Conservation (phyloP, 768 basidiomycete species). For the Pholiota conissans region DNA sequence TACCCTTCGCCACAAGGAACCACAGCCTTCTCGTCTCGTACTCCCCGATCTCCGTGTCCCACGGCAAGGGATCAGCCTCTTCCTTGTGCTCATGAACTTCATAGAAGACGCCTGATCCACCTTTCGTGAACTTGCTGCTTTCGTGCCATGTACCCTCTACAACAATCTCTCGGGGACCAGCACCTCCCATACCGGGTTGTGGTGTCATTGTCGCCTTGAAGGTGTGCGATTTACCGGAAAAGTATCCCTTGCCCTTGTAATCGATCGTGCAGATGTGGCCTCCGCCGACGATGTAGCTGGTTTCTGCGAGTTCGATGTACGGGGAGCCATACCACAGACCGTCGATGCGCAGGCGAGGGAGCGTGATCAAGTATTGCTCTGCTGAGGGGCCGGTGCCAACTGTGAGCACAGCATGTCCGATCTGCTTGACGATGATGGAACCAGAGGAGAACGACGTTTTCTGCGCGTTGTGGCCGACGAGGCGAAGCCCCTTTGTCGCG, state of each 20-base stretch:
- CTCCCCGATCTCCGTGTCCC: constrained; percentile 62
- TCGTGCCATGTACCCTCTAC: constrained; percentile 85
- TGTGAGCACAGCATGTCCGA: constrained; percentile 87
- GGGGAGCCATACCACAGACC: constrained; percentile 91
- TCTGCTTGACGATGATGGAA: constrained; percentile 87
- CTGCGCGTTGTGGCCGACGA: constrained; percentile 90
- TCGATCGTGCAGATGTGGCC: constrained; percentile 61
- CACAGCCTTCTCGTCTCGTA: constrained; percentile 89
- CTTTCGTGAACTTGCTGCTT: constrained; percentile 52
- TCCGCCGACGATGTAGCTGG: constrained; percentile 67
- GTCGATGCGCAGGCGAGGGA: constrained; percentile 90
- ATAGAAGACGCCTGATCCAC: constrained; percentile 61
- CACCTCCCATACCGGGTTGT: constrained; percentile 37
- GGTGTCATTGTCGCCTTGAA: constrained; percentile 83
- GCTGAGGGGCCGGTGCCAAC: constrained; percentile 36
- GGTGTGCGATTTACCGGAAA: constrained; percentile 88
- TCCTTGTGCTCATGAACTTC: constrained; percentile 75
- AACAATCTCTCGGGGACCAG: constrained; percentile 43
- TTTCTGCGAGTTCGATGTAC: constrained; percentile 88
- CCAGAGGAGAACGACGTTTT: constrained; percentile 90
- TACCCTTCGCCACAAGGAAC: constrained; percentile 86
- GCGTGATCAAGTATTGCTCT: constrained; percentile 81
- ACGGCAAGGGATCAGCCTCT: constrained; percentile 63
- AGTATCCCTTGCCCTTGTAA: constrained; percentile 96
- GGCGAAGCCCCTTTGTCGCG: constrained; percentile 66